A percentile compares a stretch with the other conserved stretches of the same genome.
phyloP scores from a whole-genome alignment of 441 rosid genomes.

The Adansonia gregorii region DNA sequence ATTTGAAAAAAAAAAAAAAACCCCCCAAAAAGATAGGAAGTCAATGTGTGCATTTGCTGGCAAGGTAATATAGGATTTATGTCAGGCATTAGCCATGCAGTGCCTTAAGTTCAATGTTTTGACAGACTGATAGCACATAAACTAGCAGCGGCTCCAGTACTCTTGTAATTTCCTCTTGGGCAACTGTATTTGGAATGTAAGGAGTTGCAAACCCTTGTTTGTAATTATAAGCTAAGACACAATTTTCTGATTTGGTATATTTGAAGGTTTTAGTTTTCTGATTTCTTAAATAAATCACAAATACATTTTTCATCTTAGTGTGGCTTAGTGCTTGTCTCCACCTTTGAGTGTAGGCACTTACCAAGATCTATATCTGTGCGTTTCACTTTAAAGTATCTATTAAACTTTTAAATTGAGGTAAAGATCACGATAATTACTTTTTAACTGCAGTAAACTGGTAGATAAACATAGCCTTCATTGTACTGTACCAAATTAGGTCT shows the following conservation, averaged over 20 bases:
- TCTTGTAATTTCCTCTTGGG: not conserved
- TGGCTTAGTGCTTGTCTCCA: not conserved
- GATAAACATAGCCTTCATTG: constrained; percentile 5
- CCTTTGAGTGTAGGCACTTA: not conserved
- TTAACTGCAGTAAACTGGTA: not conserved
- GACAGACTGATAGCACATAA: not conserved
- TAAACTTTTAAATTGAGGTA: not conserved
- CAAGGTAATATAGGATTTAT: not conserved
- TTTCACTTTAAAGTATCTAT: not conserved
- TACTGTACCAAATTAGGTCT: not conserved
- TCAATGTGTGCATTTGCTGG: not conserved
- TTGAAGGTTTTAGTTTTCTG: constrained; percentile 10
- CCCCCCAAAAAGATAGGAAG: not conserved
- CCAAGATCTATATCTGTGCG: not conserved
- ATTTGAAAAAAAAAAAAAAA: not conserved
- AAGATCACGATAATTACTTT: not conserved
- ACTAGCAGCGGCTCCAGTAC: not conserved
- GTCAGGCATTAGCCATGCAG: not conserved
- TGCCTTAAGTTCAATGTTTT: not conserved
- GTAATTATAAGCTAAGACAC: not conserved
- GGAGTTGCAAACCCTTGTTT: not conserved
- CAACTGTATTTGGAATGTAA: constrained; percentile 12
- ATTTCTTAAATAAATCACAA: not conserved
- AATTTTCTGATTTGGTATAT: not conserved
- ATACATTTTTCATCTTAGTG: not conserved